A percentile compares a stretch with the other conserved stretches of the same genome.
These are phyloP conservation scores for Fusarium brevicatenulatum DNA, from an alignment of 2,329 filamentous ascomycete species.

Conservation along the genomic window DNA sequence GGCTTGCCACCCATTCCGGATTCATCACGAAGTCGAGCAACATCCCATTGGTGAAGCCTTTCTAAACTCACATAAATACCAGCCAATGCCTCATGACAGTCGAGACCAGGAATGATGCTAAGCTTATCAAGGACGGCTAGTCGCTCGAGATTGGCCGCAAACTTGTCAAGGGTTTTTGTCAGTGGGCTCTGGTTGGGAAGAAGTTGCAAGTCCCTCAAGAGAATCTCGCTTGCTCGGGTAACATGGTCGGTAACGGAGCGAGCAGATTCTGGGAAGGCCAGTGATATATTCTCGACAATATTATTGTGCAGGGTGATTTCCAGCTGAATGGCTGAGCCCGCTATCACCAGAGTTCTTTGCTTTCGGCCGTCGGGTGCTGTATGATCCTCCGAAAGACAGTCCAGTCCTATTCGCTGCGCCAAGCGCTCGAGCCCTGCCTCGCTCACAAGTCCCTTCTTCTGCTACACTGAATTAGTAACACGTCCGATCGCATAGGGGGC, in stretches of 20 bases:
- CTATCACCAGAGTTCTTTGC: conserved; percentile 68
- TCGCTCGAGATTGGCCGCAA: conserved; percentile 76
- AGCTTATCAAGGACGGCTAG: conserved; percentile 77
- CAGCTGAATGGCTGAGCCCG: conserved; percentile 68
- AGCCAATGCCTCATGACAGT: conserved; percentile 80
- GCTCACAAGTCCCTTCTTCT: conserved; percentile 72
- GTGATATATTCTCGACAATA: conserved; percentile 68
- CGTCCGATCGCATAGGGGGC: neutral
- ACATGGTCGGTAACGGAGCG: conserved; percentile 69
- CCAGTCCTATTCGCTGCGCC: conserved; percentile 73
- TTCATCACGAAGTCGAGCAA: conserved; percentile 65
- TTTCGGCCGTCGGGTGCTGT: conserved; percentile 59
- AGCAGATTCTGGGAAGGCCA: conserved; percentile 70
- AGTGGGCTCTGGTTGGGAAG: conserved; percentile 69
- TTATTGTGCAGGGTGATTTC: conserved; percentile 71
- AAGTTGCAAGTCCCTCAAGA: conserved; percentile 72
- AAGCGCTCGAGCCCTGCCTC: conserved; percentile 79
- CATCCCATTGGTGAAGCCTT: conserved; percentile 77
- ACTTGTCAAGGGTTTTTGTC: conserved; percentile 76
- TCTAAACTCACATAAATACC: conserved; percentile 77
- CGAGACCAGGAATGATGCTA: conserved; percentile 73
- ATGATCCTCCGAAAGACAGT: conserved; percentile 68
- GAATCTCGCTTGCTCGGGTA: conserved; percentile 70
- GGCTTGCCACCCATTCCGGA: conserved; percentile 56
- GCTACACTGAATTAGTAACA: conserved; percentile 39